Conservation (phyloP, 139 green algal genomes). For the Bryopsis sp. region DNA sequence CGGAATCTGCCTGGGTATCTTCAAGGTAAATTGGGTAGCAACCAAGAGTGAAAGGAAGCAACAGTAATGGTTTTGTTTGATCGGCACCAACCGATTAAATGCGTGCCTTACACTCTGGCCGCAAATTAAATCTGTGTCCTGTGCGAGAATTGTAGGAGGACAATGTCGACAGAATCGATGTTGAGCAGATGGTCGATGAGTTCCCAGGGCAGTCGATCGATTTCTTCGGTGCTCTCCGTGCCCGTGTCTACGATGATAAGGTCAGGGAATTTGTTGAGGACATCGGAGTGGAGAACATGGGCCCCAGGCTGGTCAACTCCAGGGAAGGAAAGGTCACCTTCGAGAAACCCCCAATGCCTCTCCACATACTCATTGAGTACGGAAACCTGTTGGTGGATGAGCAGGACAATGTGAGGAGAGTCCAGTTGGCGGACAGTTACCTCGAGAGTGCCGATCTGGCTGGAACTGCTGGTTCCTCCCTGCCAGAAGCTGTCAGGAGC, state of each 20-base stretch:
- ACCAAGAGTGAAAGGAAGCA: too few species aligned
- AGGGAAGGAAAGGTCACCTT: constrained; percentile 70
- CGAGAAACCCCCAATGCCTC: constrained; percentile 77
- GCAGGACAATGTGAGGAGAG: constrained; percentile 98
- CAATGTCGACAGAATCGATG: constrained; percentile 37
- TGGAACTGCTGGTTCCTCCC: constrained; percentile 48
- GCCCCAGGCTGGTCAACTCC: constrained; percentile 84
- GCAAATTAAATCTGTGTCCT: too few species aligned
- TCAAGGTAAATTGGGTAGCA: constrained; percentile 64
- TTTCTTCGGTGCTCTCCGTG: constrained; percentile 95
- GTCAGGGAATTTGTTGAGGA: constrained; percentile 69
- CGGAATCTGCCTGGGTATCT: constrained; percentile 96
- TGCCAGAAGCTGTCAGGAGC: constrained; percentile 73
- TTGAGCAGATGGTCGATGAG: constrained; percentile 84
- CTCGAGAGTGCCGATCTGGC: constrained; percentile 72
- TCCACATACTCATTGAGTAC: constrained; percentile 80
- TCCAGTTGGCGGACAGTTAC: constrained; percentile 96
- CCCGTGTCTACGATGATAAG: constrained; percentile 90
- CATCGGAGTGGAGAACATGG: constrained; percentile 81
- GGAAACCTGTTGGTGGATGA: constrained; percentile 82
- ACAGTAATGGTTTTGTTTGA: too few species aligned
- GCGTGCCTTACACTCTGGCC: too few species aligned
- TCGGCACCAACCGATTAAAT: too few species aligned
- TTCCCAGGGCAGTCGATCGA: constrained; percentile 99
- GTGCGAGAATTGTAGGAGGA: constrained; percentile 31